Percentiles rank a stretch among this genome's conserved stretches.
phyloP scores from a whole-genome alignment of 148 eudicot genomes.

The Cornus controversa region DNA sequence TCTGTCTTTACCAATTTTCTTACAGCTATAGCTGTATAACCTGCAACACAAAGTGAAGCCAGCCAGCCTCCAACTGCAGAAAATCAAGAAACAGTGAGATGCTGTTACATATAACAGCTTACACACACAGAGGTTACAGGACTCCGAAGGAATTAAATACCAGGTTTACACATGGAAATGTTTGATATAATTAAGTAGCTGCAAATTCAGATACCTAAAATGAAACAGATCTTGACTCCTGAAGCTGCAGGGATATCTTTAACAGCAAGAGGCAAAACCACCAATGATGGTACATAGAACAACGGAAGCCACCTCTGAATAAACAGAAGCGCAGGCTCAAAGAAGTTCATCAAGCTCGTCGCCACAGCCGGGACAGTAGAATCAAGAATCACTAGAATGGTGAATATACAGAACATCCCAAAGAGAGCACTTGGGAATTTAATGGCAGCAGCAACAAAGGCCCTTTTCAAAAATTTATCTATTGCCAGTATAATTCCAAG shows the following conservation, averaged over 20 bases:
- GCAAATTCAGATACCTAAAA: slow-evolving; percentile 51
- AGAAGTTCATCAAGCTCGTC: slow-evolving; percentile 65
- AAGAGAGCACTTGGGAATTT: slow-evolving; percentile 93
- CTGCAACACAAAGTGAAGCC: slow-evolving; percentile 91
- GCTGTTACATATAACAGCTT: background rate
- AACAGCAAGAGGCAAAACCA: slow-evolving; percentile 85
- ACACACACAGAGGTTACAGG: background rate
- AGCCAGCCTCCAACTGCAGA: slow-evolving; percentile 95
- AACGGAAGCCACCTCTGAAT: slow-evolving; percentile 98
- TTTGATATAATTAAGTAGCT: background rate
- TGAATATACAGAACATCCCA: slow-evolving; percentile 95
- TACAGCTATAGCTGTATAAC: slow-evolving; percentile 83
- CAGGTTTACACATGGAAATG: background rate
- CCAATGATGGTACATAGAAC: slow-evolving; percentile 95
- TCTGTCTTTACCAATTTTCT: slow-evolving; percentile 87
- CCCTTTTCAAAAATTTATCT: slow-evolving; percentile 71
- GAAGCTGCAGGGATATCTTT: slow-evolving; percentile 93
- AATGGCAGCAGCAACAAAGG: slow-evolving; percentile 77
- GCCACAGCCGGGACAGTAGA: slow-evolving; percentile 68
- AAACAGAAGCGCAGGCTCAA: slow-evolving; percentile 90
- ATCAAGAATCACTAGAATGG: slow-evolving; percentile 68
- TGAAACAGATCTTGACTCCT: slow-evolving; percentile 73
- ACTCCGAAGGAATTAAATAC: too few relatives aligned
- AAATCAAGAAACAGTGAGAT: slow-evolving; percentile 7
- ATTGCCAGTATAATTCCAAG: slow-evolving; percentile 81